Percentiles rank a stretch among this genome's conserved stretches.
Evolutionary conservation across 345 rosid genomes (phyloP).

Genomic region (Salix udensis): DNA sequence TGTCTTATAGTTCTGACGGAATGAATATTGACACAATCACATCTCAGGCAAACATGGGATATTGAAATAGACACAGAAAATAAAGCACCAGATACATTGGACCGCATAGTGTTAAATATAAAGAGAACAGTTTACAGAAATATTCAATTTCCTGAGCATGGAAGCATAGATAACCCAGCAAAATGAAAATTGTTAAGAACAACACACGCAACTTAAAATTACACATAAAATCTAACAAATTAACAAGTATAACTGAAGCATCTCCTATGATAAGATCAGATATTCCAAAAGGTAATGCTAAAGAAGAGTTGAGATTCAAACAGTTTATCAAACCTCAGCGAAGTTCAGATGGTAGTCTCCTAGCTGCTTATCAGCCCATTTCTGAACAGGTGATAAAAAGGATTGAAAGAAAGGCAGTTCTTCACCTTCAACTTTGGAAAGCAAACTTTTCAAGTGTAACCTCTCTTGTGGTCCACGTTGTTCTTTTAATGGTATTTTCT

Average conservation of each 20-base stretch:
- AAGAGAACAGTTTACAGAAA: neutral
- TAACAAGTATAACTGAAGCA: neutral
- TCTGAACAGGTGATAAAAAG: constrained; percentile 76
- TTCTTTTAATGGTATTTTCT: constrained; percentile 79
- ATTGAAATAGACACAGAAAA: no score
- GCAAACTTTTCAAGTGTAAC: constrained; percentile 77
- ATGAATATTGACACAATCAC: no score
- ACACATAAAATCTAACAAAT: neutral
- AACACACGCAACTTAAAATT: neutral
- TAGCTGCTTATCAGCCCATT: constrained; percentile 85
- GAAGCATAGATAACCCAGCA: neutral
- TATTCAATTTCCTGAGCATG: neutral
- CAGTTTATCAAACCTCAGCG: constrained; percentile 58
- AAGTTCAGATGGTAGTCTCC: constrained; percentile 90
- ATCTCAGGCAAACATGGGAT: no score
- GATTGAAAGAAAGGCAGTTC: constrained; percentile 76
- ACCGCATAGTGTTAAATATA: neutral
- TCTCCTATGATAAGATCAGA: neutral
- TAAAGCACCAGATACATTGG: no score
- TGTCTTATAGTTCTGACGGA: no score
- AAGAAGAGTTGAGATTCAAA: neutral
- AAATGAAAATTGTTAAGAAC: neutral
- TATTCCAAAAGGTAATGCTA: neutral
- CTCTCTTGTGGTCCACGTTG: constrained; percentile 97
- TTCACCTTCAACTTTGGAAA: constrained; percentile 58